phyloP scores from a whole-genome alignment of 1,139 yeast genomes.

The Taphrina communis region DNA sequence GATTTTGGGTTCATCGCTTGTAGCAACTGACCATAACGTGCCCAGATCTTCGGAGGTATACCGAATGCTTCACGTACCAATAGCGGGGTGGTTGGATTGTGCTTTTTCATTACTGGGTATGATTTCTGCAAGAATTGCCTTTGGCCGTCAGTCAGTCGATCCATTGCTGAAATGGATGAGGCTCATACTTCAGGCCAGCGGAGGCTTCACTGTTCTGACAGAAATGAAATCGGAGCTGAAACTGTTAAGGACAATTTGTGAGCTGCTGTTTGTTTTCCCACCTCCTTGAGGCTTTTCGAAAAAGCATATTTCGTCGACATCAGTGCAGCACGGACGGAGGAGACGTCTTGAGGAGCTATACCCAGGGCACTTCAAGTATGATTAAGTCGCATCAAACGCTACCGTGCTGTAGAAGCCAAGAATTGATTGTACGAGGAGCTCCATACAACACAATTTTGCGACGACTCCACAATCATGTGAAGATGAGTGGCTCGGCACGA shows the following conservation, averaged over 20 bases:
- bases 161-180: background rate
- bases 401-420: background rate
- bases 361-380: background rate
- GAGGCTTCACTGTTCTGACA: constrained; percentile 78
- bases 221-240: constrained; percentile 76
- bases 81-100: constrained; percentile 67
- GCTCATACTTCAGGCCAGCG: constrained; percentile 60
- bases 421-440: constrained; percentile 1
- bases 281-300: constrained; percentile 63
- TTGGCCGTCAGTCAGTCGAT: background rate
- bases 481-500: too few species aligned
- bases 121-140: constrained; percentile 64
- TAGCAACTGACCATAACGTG: constrained; percentile 60
- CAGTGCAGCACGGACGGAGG: constrained; percentile 20
- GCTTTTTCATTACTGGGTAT: constrained; percentile 65
- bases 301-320: constrained; percentile 66
- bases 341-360: background rate
- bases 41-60: constrained; percentile 72
- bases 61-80: constrained; percentile 78
- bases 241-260: background rate
- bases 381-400: background rate
- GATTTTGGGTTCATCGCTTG: too few species aligned
- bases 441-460: background rate
- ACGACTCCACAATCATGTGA: constrained; percentile 3
- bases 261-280: background rate